Base-by-base conservation (phyloP, 805 yeast genomes). In the Nakazawaea wyomingensis region DNA sequence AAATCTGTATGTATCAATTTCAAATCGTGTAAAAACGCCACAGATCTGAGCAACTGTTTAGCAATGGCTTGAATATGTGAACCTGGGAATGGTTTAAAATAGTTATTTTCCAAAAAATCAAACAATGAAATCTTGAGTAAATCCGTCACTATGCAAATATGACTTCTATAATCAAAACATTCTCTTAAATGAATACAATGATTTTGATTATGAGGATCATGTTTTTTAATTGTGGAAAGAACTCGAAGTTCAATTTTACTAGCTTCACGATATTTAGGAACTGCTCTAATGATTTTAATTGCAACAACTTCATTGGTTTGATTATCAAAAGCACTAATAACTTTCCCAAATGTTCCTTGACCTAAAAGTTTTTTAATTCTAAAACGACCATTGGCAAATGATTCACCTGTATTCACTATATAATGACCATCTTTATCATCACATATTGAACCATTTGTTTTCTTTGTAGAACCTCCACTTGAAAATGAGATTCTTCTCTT, bases 191-290 rank as follows among this genome's bases (percentile, higher is more conserved):
- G 91, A 47, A 91, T 82, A 60, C 98, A 93, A 60, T 78, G 84
- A 62, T 77, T 85, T 54, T 64, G 53, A 60, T 78, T 84, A 24
- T 68, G 60, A 24, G 82, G 78, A 58, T 88, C 97, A 57, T 79
- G 80, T 54, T 74, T 74, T 45, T 83, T 78, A 45, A 88, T 65
- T 39, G 91, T 82, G 14, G 85, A 69, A 46, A 93, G 66, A 10
- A 93, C 88, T 37, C 98, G 67, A 20, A 93, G 69, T 65, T 93
- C 99, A 44, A 90, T 88, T 61, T 84, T 86, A 11, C 96, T 87
- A 3, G 99, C 99, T 56, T 90, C 97, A 43, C 98, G 73, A 61
- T 93, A 93, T 66, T 95, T 87, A 19, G 89, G 96, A 19, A 93
- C 84, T 17, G 96, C 87, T 45, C 95, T 72, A 39, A 93, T 93